Evolutionary conservation across 1,284 basidiomycete genomes (phyloP).

Genomic region (Cutaneotrichosporon sp.): DNA sequence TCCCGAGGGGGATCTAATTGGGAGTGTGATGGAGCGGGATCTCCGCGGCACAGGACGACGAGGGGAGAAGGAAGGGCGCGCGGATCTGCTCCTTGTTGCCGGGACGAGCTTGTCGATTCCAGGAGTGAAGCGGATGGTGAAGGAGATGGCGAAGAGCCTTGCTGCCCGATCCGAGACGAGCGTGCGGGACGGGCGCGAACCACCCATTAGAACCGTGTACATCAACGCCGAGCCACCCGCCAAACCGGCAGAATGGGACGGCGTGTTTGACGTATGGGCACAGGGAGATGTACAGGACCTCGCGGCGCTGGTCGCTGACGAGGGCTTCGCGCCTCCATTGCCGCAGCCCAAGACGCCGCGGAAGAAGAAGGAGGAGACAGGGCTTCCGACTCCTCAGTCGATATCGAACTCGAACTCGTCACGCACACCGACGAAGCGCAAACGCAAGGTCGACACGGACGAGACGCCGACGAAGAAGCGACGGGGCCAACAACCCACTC

Average conservation of each 20-base stretch:
- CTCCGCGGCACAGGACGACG: slow-evolving; percentile 56
- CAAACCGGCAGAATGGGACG: slow-evolving; percentile 80
- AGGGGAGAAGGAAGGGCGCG: slow-evolving; percentile 32
- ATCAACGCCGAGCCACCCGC: slow-evolving; percentile 86
- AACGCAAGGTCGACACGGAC: slow-evolving; percentile 1
- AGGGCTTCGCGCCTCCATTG: slow-evolving; percentile 7
- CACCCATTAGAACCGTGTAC: slow-evolving; percentile 67
- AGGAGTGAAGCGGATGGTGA: slow-evolving; percentile 86
- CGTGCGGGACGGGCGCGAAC: slow-evolving; percentile 21
- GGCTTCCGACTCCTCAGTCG: background rate
- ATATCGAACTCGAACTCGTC: background rate
- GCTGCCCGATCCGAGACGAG: slow-evolving; percentile 32
- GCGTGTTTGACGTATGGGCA: slow-evolving; percentile 85
- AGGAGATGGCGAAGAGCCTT: slow-evolving; percentile 81
- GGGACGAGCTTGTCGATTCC: slow-evolving; percentile 86
- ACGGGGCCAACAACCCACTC: slow-evolving; percentile 2
- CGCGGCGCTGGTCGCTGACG: slow-evolving; percentile 48
- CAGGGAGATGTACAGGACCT: slow-evolving; percentile 83
- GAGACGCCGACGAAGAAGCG: slow-evolving; percentile 1
- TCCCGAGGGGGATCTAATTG: slow-evolving; percentile 80
- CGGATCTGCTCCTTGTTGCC: slow-evolving; percentile 79
- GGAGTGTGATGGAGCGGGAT: slow-evolving; percentile 69
- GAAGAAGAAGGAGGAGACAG: slow-evolving; percentile 3
- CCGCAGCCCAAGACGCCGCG: slow-evolving; percentile 4
- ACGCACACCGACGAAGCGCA: slow-evolving; percentile 1